Evolutionary conservation across 768 basidiomycete species (phyloP).

Genomic region (Scleroderma citrinum): DNA sequence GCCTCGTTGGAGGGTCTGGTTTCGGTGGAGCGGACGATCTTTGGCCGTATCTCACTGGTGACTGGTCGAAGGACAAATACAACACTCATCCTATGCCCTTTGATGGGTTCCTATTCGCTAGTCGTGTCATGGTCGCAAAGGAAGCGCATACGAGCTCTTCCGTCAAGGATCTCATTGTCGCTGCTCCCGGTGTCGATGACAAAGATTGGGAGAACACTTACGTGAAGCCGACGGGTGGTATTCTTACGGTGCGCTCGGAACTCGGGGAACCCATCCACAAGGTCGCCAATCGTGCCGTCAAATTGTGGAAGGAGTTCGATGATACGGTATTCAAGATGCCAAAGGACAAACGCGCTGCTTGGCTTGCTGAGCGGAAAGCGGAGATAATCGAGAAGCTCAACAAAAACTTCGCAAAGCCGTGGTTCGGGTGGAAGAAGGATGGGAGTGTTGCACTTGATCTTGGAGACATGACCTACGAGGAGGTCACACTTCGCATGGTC

Average conservation of each 20-base stretch:
- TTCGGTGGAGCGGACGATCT: constrained; percentile 94
- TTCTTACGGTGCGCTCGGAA: constrained; percentile 95
- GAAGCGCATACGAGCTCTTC: constrained; percentile 93
- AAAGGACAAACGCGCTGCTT: constrained; percentile 89
- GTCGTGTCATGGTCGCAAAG: constrained; percentile 97
- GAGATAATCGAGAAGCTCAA: constrained; percentile 92
- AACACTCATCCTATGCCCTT: constrained; percentile 95
- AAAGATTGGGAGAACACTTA: constrained; percentile 94
- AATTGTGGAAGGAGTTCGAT: constrained; percentile 99
- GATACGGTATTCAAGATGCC: constrained; percentile 92
- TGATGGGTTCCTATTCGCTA: constrained; percentile 94
- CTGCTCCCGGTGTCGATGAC: constrained; percentile 88
- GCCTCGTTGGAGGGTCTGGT: constrained; percentile 89
- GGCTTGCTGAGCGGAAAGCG: constrained; percentile 81
- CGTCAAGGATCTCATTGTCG: constrained; percentile 96
- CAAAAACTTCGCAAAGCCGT: constrained; percentile 91
- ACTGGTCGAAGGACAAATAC: constrained; percentile 83
- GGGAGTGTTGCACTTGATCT: constrained; percentile 78
- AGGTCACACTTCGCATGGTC: constrained; percentile 86
- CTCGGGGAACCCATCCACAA: constrained; percentile 99
- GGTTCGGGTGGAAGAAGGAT: constrained; percentile 98
- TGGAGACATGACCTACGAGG: constrained; percentile 98
- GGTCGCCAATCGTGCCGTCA: constrained; percentile 94
- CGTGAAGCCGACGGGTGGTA: constrained; percentile 87
- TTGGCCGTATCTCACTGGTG: constrained; percentile 95